These are phyloP conservation scores for Plantago major DNA, from an alignment of 257 asterid genomes.

Conservation along the genomic window DNA sequence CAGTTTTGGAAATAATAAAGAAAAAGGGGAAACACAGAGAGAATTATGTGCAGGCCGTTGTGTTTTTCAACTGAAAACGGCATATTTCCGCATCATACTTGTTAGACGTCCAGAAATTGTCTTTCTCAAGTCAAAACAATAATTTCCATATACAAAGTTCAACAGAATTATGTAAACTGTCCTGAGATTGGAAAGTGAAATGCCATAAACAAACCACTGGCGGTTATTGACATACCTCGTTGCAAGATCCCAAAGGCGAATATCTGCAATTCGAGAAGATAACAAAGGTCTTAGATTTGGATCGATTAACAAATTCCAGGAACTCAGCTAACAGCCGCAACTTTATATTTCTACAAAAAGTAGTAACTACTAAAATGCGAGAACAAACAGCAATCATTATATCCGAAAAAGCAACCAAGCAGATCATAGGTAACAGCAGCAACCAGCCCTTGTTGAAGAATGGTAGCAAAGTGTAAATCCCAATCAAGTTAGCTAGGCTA, in stretches of 20 bases:
- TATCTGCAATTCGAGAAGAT: slow-evolving; percentile 49
- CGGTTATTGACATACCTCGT: slow-evolving; percentile 44
- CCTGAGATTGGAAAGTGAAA: background rate
- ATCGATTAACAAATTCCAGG: slow-evolving; percentile 13
- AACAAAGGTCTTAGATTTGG: slow-evolving; percentile 12
- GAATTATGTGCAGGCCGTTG: background rate
- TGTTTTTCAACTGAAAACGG: background rate
- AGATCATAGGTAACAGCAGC: no score
- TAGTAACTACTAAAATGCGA: no score
- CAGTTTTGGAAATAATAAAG: slow-evolving; percentile 5
- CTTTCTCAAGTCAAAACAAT: background rate
- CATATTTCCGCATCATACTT: background rate
- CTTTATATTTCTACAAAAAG: background rate
- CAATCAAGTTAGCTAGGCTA: no score
- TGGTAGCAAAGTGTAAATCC: no score
- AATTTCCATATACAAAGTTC: background rate
- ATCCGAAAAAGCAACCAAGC: no score
- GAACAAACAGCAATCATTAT: no score
- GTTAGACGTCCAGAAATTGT: background rate
- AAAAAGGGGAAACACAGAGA: background rate
- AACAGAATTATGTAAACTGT: background rate
- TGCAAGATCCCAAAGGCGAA: slow-evolving; percentile 96
- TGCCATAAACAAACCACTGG: slow-evolving; percentile 12
- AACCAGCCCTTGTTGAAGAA: no score
- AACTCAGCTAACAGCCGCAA: slow-evolving; percentile 11